Evolutionary conservation across 2,329 filamentous ascomycete species (phyloP).

Genomic region (Sporothrix phasma): DNA sequence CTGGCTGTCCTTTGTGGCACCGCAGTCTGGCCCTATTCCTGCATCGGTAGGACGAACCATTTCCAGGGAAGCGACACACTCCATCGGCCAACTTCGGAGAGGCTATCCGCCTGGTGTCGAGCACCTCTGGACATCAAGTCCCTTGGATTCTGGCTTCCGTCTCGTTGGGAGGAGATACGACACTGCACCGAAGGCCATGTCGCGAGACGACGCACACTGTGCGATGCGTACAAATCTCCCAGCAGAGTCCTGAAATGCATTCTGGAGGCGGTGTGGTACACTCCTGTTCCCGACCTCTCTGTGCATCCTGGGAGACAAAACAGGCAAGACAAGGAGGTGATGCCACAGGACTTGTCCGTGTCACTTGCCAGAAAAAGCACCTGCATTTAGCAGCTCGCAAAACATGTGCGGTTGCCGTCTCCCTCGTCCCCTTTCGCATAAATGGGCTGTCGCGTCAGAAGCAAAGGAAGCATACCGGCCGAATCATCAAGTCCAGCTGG

Average conservation of each 20-base stretch:
- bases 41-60: too few relatives aligned
- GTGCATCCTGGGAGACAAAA: neutral
- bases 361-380: neutral
- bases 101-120: too few relatives aligned
- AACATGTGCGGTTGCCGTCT: neutral
- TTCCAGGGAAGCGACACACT: too few relatives aligned
- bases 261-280: neutral
- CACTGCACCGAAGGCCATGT: neutral
- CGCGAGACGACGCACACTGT: slow-evolving; percentile 11
- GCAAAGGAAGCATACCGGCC: neutral
- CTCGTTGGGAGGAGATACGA: too few relatives aligned
- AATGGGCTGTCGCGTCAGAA: too few relatives aligned
- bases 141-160: neutral
- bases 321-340: neutral
- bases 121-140: too few relatives aligned
- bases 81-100: too few relatives aligned
- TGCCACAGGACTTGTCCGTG: neutral
- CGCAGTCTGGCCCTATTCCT: too few relatives aligned
- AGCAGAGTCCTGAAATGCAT: neutral
- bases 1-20: too few relatives aligned
- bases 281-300: neutral
- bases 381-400: neutral
- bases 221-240: neutral
- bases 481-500: neutral
- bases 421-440: neutral